These are phyloP conservation scores for Artomyces pyxidatus DNA, from an alignment of 768 basidiomycete species.

Conservation along the genomic window DNA sequence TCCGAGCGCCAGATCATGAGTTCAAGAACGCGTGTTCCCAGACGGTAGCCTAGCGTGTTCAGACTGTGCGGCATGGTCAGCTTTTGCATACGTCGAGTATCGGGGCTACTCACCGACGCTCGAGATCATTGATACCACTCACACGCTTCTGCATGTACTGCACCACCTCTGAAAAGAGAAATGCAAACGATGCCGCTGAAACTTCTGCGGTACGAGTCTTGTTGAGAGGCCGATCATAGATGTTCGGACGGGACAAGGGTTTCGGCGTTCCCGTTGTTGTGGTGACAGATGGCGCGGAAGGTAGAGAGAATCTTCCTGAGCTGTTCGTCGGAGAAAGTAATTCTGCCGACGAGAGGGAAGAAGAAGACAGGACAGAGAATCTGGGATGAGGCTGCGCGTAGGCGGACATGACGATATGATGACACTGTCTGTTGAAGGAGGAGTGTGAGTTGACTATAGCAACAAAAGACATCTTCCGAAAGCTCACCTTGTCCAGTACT, in stretches of 20 bases:
- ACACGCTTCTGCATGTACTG: conserved; percentile 96
- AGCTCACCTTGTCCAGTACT: too few species aligned
- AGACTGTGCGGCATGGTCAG: conserved; percentile 41
- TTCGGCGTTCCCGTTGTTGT: conserved; percentile 30
- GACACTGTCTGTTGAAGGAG: conserved; percentile 2
- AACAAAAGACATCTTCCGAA: too few species aligned
- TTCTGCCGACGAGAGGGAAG: conserved; percentile 41
- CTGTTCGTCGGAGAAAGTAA: conserved; percentile 45
- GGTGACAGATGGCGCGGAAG: conserved; percentile 45
- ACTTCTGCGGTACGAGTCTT: conserved; percentile 83
- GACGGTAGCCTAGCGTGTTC: conserved; percentile 88
- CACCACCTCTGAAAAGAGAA: conserved; percentile 89
- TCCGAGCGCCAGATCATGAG: conserved; percentile 77
- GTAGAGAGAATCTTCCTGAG: conserved; percentile 66
- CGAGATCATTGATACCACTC: conserved; percentile 89
- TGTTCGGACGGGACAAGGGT: conserved; percentile 49
- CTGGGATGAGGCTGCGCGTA: conserved; percentile 59
- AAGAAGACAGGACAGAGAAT: conserved; percentile 58
- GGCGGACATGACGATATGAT: conserved; percentile 26
- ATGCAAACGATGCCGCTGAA: conserved; percentile 73
- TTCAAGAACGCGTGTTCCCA: conserved; percentile 82
- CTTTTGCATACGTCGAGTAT: not conserved
- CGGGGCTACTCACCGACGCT: conserved; percentile 59
- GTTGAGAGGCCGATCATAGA: conserved; percentile 86
- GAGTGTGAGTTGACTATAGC: too few species aligned